Base-by-base conservation (phyloP, 371 early-diverging fungal genomes). In the Zopfochytrium polystomum region DNA sequence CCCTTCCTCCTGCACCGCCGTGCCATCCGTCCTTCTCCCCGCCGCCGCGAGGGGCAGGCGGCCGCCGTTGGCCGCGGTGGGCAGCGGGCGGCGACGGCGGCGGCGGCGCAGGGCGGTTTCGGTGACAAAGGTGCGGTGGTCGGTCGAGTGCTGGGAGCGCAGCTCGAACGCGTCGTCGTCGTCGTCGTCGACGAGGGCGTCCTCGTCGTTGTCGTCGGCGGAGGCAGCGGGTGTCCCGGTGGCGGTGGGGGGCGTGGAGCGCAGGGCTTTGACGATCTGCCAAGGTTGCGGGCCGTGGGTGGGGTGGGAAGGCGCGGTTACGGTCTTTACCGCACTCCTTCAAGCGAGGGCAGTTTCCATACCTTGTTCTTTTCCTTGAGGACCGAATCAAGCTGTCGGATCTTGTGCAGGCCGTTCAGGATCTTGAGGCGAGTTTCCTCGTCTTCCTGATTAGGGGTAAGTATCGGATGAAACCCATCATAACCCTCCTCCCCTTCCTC, bases 41-140 rank as follows among this genome's bases (percentile, higher is more conserved):
- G n/a, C n/a, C n/a, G n/a, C n/a, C n/a, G n/a, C n/a, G n/a, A n/a
- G n/a, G n/a, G n/a, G n/a, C n/a, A n/a, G n/a, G n/a, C n/a, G n/a
- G n/a, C n/a, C n/a, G n/a, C n/a, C n/a, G n/a, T n/a, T n/a, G n/a
- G n/a, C n/a, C n/a, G n/a, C n/a, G n/a, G n/a, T n/a, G n/a, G n/a
- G n/a, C n/a, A n/a, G n/a, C 66, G 46, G 0, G 65, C 58, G 26
- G 55, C 42, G n/a, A n/a, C n/a, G n/a, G n/a, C n/a, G n/a, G n/a
- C n/a, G n/a, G n/a, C n/a, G n/a, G n/a, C n/a, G n/a, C 27, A 74
- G 49, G 27, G 65, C 68, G 9, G 79, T 74, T 51, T 75, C 76
- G 0, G 79, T 78, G 32, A 78, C 55, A 59, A 78, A 78, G 23
- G 76, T 78, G 11, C 65, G 30, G 4, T 52, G 55, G 26, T 73